phyloP scores from a whole-genome alignment of 129 eudicot genomes.

The Flaveria linearis region DNA sequence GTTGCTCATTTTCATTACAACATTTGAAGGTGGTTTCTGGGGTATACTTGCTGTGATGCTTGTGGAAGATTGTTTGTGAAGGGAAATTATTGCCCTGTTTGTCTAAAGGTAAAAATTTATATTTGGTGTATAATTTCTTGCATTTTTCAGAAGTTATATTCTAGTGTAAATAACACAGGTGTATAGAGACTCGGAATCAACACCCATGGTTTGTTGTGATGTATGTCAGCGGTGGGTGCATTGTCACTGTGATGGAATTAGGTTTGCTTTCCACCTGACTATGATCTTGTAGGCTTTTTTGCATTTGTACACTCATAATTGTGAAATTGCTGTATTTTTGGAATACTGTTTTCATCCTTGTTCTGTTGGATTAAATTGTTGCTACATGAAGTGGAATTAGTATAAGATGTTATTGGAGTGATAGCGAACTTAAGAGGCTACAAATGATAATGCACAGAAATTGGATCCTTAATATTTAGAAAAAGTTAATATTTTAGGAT shows the following conservation, averaged over 20 bases:
- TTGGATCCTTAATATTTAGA: neutral
- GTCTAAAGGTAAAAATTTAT: slow-evolving; percentile 68
- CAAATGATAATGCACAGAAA: slow-evolving; percentile 2
- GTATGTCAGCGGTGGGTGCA: slow-evolving; percentile 98
- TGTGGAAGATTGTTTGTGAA: slow-evolving; percentile 97
- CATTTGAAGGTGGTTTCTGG: slow-evolving; percentile 91
- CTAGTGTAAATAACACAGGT: slow-evolving; percentile 55
- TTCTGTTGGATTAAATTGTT: slow-evolving; percentile 8
- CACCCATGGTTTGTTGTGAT: slow-evolving; percentile 99
- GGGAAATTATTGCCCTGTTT: slow-evolving; percentile 94
- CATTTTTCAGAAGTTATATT: neutral
- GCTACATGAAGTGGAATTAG: slow-evolving; percentile 5
- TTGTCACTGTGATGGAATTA: slow-evolving; percentile 90
- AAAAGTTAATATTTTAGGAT: neutral
- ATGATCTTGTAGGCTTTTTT: slow-evolving; percentile 18
- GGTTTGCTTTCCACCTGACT: slow-evolving; percentile 49
- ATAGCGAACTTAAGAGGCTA: neutral
- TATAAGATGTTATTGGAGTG: neutral
- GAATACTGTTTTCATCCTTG: slow-evolving; percentile 3
- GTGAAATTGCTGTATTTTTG: neutral
- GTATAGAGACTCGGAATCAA: slow-evolving; percentile 96
- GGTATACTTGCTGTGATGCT: slow-evolving; percentile 98
- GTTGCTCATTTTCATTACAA: slow-evolving; percentile 28
- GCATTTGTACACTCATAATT: neutral
- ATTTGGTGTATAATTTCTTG: slow-evolving; percentile 8